Evolutionary conservation across 2,329 filamentous ascomycete species (phyloP).

Genomic region (Epicoccum sorghinum): DNA sequence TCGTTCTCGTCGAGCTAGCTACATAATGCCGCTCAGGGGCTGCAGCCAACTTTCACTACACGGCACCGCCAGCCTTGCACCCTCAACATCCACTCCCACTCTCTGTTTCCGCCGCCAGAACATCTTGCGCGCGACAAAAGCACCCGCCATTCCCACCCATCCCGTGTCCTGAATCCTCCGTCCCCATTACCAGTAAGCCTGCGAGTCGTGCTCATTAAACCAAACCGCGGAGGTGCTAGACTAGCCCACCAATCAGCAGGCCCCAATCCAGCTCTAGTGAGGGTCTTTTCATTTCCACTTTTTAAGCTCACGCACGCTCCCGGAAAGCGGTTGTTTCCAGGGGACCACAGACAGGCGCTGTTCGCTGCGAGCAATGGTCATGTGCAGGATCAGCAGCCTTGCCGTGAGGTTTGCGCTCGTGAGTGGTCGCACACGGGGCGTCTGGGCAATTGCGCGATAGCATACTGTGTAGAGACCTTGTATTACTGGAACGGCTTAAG

Average conservation of each 20-base stretch:
- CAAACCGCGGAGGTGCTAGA: constrained; percentile 25
- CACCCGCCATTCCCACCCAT: neutral
- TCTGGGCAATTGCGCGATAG: too few species aligned
- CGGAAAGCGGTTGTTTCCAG: constrained; percentile 21
- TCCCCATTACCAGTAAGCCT: constrained; percentile 7
- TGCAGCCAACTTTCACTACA: constrained; percentile 3
- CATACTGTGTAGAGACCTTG: neutral
- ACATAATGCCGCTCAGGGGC: constrained; percentile 6
- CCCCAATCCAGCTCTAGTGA: constrained; percentile 9
- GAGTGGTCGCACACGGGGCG: neutral
- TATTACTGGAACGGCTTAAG: neutral
- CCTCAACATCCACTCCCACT: neutral
- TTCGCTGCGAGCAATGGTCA: constrained; percentile 17
- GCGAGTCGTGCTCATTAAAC: constrained; percentile 31
- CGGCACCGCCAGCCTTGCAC: neutral
- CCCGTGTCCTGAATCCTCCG: constrained; percentile 17
- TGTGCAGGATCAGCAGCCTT: constrained; percentile 21
- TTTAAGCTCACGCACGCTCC: constrained; percentile 33
- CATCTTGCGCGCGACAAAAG: neutral
- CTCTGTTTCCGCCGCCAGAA: neutral
- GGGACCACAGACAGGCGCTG: constrained; percentile 3
- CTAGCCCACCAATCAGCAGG: constrained; percentile 34
- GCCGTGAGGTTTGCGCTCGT: neutral
- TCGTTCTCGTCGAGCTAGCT: constrained; percentile 3
- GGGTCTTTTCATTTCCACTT: constrained; percentile 41